Evolutionary conservation across 2,329 filamentous ascomycete species (phyloP), one percentile per base, ranked within the genome.

Genomic region (Myriosclerotinia duriaeana): DNA sequence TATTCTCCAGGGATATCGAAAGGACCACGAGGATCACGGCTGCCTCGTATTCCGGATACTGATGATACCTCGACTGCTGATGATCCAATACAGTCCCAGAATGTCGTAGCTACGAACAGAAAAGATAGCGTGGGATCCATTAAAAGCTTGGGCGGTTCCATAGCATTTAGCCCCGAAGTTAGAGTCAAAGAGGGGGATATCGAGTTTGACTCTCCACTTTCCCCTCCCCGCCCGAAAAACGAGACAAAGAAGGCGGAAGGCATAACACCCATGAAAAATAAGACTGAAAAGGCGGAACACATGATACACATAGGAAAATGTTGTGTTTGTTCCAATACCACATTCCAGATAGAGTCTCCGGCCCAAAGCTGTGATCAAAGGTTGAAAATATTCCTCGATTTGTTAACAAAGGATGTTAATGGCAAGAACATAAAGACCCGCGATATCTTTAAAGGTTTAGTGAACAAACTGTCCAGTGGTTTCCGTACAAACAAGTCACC

Each of bases 351-450:
- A 12, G 30, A 59, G 17, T 46, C 56, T 59, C 42, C 56, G 6
- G 22, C 42, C 30, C 3, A 9, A 9, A 14, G n/a, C 34, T 48
- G 30, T 59, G 56, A 59, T 36, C 8, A 5, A 38, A 60, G 30
- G 14, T 42, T 60, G 7, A 48, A 48, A 34, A 36, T 2, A 9
- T 60, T 20, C 30, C 11, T 48, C 15, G 5, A 22, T 22, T 60
- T 60, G 30, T 22, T 60, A 6, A 22, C 20, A 36, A 60, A 22
- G 42, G 22, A 44, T 48, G 56, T n/a, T 26, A 48, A 60, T 59
- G 20, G 20, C 26, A 34, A 22, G 20, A 20, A n/a, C 36, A 42
- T 22, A 12, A 9, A 5, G 7, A 26, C 5, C 1, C n/a, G 15
- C 20, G 6, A 40, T 3, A 1, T 11, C 1, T 12, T 15, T 5